phyloP scores from a whole-genome alignment of 129 eudicot genomes.

The Flaveria robusta region DNA sequence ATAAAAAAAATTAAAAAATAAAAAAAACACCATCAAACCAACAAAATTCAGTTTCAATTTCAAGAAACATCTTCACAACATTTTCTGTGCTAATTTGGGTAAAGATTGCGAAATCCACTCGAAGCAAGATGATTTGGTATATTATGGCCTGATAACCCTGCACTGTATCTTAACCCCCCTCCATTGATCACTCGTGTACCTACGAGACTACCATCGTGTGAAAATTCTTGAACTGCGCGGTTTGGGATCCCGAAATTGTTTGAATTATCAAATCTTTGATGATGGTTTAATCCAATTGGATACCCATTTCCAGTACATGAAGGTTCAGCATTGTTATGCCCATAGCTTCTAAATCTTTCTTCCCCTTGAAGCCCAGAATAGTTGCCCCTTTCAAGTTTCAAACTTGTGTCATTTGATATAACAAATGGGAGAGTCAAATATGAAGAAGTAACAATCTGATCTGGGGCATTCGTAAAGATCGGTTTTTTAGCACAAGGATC shows the following conservation, averaged over 20 bases:
- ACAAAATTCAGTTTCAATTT: background rate
- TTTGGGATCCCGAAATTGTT: conserved; percentile 40
- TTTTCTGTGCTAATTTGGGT: conserved; percentile 32
- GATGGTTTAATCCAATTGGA: conserved; percentile 38
- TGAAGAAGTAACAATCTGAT: conserved; percentile 43
- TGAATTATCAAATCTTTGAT: conserved; percentile 37
- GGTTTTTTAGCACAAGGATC: conserved; percentile 34
- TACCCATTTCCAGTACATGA: conserved; percentile 41
- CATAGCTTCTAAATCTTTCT: conserved; percentile 38
- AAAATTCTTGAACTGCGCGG: conserved; percentile 32
- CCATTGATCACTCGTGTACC: conserved; percentile 46
- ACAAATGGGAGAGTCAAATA: conserved; percentile 50
- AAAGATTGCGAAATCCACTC: conserved; percentile 34
- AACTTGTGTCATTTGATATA: conserved; percentile 34
- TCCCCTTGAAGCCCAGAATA: conserved; percentile 32
- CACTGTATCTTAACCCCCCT: conserved; percentile 35
- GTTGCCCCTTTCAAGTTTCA: conserved; percentile 35
- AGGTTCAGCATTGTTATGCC: conserved; percentile 38
- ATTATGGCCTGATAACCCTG: conserved; percentile 37
- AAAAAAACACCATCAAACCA: conserved; percentile 12
- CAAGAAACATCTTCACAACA: background rate
- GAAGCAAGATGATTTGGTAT: conserved; percentile 36
- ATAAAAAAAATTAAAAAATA: no score
- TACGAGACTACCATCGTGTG: conserved; percentile 31
- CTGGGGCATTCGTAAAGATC: conserved; percentile 30